Evolutionary conservation across 2,329 filamentous ascomycete genomes (phyloP), one percentile per base, ranked within the genome.

Genomic region (Diaporthe australafricana): DNA sequence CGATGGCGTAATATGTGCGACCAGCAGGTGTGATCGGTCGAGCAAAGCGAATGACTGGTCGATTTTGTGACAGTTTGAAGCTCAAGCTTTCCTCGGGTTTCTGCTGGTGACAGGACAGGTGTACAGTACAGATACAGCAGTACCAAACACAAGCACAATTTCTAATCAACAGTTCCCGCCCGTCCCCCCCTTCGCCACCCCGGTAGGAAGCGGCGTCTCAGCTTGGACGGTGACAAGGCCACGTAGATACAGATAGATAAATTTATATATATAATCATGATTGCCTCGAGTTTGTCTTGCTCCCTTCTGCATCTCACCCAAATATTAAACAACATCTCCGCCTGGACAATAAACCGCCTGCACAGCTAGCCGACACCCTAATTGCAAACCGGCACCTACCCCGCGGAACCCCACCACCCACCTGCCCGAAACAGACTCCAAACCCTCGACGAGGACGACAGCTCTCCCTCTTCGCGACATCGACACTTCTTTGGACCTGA

Each of bases 1-100:
- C 30, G 55, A 68, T 72, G 70, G 70, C 66, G 70, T n/a, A 70
- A 72, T 69, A 42, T 16, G 30, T 38, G 40, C 25, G n/a, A 56
- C 52, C 40, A n/a, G 40, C 27, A 63, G 57, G 27, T 25, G 57
- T 62, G 53, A 57, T 57, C 17, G 55, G 17, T 57, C 25, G 38
- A 12, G 35, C 14, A 35, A 22, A 12, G 6, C 25, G 56, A 11
- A 17, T 62, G 56, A 62, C 57, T 62, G 57, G 57, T 47, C 40
- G 11, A 12, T 47, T 47, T 30, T 53, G 50, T 32, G 55, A 57
- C 53, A 40, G 35, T 22, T n/a, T 25, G 16, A 52, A 40, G 62
- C 62, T 40, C 25, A 53, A 56, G n/a, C 17, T 30, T 16, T n/a
- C 48, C 57, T 62, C 60, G 25, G 27, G 40, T 42, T 22, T 40